These are phyloP conservation scores for Fusarium keratoplasticum DNA, from an alignment of 2,329 filamentous ascomycete genomes.

Conservation along the genomic window DNA sequence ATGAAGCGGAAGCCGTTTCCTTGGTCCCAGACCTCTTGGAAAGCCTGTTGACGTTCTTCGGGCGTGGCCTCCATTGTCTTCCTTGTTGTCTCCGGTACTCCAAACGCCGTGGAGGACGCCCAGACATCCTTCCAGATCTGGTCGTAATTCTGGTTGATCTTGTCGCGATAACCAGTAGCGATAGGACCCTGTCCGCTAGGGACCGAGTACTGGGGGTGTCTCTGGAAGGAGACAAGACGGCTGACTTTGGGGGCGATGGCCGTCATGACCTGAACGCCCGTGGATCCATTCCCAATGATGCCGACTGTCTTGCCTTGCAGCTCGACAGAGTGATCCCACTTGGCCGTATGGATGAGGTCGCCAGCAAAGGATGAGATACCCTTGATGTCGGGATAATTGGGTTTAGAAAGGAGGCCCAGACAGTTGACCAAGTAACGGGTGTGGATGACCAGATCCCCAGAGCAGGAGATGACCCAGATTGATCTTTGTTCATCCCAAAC, in stretches of 20 bases:
- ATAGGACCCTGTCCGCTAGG: conserved; percentile 4
- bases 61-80: neutral
- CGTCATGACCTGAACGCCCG: conserved; percentile 26
- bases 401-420: neutral
- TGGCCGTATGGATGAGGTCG: neutral
- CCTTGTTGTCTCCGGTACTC: neutral
- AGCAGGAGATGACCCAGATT: neutral
- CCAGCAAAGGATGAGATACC: neutral
- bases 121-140: neutral
- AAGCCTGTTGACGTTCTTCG: conserved; percentile 26
- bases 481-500: conserved; percentile 25
- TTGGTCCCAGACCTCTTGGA: conserved; percentile 45
- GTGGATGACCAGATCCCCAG: neutral
- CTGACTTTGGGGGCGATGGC: conserved; percentile 7
- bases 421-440: neutral
- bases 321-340: neutral
- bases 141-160: neutral
- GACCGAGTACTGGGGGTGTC: conserved; percentile 28
- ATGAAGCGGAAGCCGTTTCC: conserved; percentile 47
- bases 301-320: conserved; percentile 10
- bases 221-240: conserved; percentile 34
- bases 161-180: neutral
- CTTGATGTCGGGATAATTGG: neutral
- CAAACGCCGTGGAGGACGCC: neutral
- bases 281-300: conserved; percentile 21